Conservation (phyloP, 768 basidiomycete species). For the Amanita rubescens region DNA sequence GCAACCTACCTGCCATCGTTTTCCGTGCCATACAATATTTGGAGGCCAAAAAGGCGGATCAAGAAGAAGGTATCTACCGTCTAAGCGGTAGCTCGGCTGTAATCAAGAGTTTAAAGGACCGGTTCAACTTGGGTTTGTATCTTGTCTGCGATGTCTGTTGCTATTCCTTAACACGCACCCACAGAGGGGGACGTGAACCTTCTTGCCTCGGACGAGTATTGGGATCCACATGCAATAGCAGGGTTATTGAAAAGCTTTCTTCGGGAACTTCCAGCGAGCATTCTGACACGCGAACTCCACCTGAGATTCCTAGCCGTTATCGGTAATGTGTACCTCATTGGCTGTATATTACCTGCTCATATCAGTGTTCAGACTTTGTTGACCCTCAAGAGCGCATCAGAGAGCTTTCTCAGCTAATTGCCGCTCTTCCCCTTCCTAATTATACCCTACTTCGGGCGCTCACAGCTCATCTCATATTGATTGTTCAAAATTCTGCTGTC, state of each 20-base stretch:
- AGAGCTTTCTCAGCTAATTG: slow-evolving; percentile 82
- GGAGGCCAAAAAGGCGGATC: slow-evolving; percentile 88
- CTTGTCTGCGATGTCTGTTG: slow-evolving; percentile 7
- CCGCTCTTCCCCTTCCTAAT: slow-evolving; percentile 83
- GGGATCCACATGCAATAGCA: slow-evolving; percentile 97
- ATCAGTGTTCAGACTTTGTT: slow-evolving; percentile 60
- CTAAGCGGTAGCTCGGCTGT: slow-evolving; percentile 92
- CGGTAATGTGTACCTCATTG: slow-evolving; percentile 45
- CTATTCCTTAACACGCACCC: slow-evolving; percentile 11
- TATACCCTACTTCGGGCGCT: slow-evolving; percentile 92
- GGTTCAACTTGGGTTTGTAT: slow-evolving; percentile 78
- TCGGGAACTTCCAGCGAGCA: slow-evolving; percentile 87
- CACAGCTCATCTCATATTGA: slow-evolving; percentile 89
- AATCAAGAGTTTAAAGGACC: slow-evolving; percentile 88
- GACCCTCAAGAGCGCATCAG: slow-evolving; percentile 82
- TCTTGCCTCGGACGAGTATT: slow-evolving; percentile 80
- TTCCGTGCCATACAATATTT: slow-evolving; percentile 95
- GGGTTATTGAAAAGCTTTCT: slow-evolving; percentile 91
- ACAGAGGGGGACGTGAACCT: slow-evolving; percentile 96
- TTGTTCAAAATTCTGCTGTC: slow-evolving; percentile 81
- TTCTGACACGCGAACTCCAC: slow-evolving; percentile 89
- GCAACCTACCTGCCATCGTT: slow-evolving; percentile 86
- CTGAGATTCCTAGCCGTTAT: slow-evolving; percentile 87
- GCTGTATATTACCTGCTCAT: slow-evolving; percentile 8
- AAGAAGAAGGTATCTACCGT: slow-evolving; percentile 97